Evolutionary conservation across 208 protist species (phyloP), one percentile per base, ranked within the genome.

Genomic region (Endotrypanum monterogeii): DNA sequence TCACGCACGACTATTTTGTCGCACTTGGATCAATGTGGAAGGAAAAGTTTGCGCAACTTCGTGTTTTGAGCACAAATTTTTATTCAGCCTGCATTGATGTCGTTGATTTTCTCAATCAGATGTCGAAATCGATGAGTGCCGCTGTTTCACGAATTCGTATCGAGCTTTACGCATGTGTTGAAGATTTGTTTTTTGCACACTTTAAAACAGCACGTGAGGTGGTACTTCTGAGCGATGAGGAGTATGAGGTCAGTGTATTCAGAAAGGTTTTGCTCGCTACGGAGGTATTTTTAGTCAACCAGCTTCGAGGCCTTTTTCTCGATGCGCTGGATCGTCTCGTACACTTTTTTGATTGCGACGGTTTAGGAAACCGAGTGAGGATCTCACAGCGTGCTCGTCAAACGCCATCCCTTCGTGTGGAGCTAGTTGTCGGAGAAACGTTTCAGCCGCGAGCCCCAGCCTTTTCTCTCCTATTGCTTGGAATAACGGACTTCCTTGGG

Each of bases 161-260:
- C 48, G 93, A 95, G 67, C 93, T 97, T 79, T 97, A 94, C 71
- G 79, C 85, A 4, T 82, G 91, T 54, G 71, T 91, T 12, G 93
- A 97, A 73, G 84, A 88, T 2, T 77, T 93, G 75, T 93, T 97
- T 63, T 94, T 90, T 75, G 65, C 69, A 1, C 78, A 80, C 39
- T 81, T 94, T 57, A 52, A 62, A 3, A 73, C 73, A 25, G 71
- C 86, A 7, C 82, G 73, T 16, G 62, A 76, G 16, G 69, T 87
- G 39, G 35, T 94, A 3, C 61, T 76, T 8, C 73, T 94, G 62
- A 78, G 73, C 51, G 80, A 84, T 11, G 48, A 71, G 12, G 74
- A 88, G 5, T 65, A 92, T 25, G 73, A 82, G 18, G 44, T 63
- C 2, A 94, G 88, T 52, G 66, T 67, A n/a, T 87, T 94, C 48